Percentiles rank a stretch among this genome's conserved stretches.
These are phyloP conservation scores for Primulina eburnea DNA, from an alignment of 257 asterid species.

Conservation along the genomic window DNA sequence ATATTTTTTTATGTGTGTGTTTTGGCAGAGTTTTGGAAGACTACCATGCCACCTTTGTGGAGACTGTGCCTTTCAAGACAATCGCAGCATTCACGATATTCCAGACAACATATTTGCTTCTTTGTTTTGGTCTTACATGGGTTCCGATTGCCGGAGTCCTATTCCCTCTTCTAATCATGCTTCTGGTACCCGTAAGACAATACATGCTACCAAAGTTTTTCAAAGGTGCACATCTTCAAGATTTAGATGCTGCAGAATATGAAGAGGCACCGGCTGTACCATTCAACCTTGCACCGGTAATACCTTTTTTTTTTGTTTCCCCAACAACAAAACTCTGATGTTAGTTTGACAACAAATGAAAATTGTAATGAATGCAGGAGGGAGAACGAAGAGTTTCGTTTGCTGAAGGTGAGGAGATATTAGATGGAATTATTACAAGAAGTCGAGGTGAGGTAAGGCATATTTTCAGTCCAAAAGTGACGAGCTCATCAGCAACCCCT, in stretches of 20 bases:
- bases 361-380: conserved; percentile 39
- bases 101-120: conserved; percentile 64
- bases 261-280: conserved; percentile 78
- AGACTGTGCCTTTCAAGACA: conserved; percentile 81
- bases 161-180: conserved; percentile 79
- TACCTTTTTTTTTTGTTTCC: not conserved
- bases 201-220: conserved; percentile 63
- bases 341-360: not conserved
- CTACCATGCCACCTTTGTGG: conserved; percentile 75
- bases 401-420: conserved; percentile 65
- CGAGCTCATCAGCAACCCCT: conserved; percentile 64
- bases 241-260: conserved; percentile 83
- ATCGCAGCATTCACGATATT: conserved; percentile 67
- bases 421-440: conserved; percentile 76
- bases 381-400: conserved; percentile 50
- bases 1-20: not conserved
- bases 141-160: conserved; percentile 84
- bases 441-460: conserved; percentile 85
- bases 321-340: not conserved
- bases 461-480: conserved; percentile 53
- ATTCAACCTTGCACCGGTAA: conserved; percentile 49
- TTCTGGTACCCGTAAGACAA: conserved; percentile 79
- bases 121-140: conserved; percentile 87
- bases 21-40: conserved; percentile 71
- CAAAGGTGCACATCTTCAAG: conserved; percentile 81